Evolutionary conservation across 306 rosid species (phyloP).

Genomic region (Corylus heterophylla): DNA sequence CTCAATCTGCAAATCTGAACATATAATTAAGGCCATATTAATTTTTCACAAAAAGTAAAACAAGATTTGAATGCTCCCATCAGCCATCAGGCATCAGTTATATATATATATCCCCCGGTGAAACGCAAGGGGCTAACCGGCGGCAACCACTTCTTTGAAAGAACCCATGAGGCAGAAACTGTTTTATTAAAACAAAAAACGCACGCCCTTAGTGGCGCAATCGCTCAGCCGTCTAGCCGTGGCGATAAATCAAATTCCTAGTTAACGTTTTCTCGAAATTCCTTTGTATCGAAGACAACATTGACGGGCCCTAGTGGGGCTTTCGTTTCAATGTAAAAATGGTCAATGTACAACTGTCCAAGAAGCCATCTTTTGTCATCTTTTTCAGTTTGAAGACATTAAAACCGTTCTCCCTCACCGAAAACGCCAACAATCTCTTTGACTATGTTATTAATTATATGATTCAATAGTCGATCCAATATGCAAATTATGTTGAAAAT

Average conservation of each 20-base stretch:
- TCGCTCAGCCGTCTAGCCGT: conserved; percentile 30
- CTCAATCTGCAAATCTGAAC: too few relatives aligned
- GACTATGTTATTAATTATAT: not conserved
- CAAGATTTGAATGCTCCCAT: not conserved
- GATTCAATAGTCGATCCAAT: not conserved
- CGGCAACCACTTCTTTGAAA: conserved; percentile 7
- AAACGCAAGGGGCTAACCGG: not conserved
- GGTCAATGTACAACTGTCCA: conserved; percentile 34
- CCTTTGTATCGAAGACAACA: conserved; percentile 29
- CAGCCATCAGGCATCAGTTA: too few relatives aligned
- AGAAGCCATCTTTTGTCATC: conserved; percentile 26
- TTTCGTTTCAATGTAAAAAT: conserved; percentile 25
- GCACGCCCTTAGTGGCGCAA: conserved; percentile 21
- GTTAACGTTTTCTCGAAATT: conserved; percentile 2
- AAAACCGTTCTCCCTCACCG: not conserved
- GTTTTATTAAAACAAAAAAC: conserved; percentile 1
- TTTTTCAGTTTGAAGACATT: not conserved
- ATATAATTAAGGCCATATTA: too few relatives aligned
- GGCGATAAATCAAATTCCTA: conserved; percentile 23
- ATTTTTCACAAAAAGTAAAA: not conserved
- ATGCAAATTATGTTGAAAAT: not conserved
- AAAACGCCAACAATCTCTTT: not conserved
- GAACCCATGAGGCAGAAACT: not conserved
- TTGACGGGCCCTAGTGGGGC: conserved; percentile 45
- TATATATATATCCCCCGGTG: not conserved